Evolutionary conservation across 78 protist species (phyloP).

Genomic region (Polysphondylium violaceum): DNA sequence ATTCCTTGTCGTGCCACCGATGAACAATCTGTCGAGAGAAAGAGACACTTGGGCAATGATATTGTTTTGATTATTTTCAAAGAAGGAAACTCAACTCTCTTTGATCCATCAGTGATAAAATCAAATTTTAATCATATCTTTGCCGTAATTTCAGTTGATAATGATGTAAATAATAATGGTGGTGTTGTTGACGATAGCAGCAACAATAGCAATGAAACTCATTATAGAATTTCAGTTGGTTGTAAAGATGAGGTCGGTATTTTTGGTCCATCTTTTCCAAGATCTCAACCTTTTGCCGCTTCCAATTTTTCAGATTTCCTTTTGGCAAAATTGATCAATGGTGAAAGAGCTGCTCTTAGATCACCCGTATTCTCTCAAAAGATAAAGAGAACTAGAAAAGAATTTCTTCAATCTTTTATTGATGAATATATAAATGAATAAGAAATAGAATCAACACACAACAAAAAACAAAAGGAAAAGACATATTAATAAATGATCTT

Average conservation of each 20-base stretch:
- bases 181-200: neutral
- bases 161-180: neutral
- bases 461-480: no score
- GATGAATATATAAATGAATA: conserved; percentile 14
- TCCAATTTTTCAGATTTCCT: conserved; percentile 44
- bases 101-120: conserved; percentile 61
- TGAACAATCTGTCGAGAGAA: conserved; percentile 83
- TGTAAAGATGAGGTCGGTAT: conserved; percentile 47
- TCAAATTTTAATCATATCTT: conserved; percentile 86
- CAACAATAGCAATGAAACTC: neutral
- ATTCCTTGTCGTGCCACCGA: conserved; percentile 52
- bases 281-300: conserved; percentile 21
- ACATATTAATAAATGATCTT: no score
- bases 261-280: conserved; percentile 76
- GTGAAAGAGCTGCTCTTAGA: conserved; percentile 69
- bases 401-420: conserved; percentile 59
- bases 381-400: conserved; percentile 66
- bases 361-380: conserved; percentile 79
- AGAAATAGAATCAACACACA: neutral
- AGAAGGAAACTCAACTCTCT: conserved; percentile 64
- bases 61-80: conserved; percentile 79
- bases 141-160: conserved; percentile 48
- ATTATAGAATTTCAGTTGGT: conserved; percentile 43
- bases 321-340: conserved; percentile 60
- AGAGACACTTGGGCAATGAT: conserved; percentile 89